Conservation (phyloP, 2,329 filamentous ascomycete genomes). For the Aspergillus flavus region DNA sequence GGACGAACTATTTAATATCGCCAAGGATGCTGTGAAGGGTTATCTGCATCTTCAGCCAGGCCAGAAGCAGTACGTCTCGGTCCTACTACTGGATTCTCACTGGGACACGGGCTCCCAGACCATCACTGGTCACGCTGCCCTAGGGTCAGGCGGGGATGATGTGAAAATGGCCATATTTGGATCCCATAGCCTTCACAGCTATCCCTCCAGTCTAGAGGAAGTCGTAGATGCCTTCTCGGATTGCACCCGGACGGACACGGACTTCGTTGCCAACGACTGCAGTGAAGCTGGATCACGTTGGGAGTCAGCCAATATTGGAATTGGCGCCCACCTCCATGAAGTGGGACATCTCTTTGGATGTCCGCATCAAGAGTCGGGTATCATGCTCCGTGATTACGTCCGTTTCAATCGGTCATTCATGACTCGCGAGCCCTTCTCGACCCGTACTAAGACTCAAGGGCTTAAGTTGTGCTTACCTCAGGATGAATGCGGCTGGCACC, state of each 20-base stretch:
- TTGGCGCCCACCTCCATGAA: conserved; percentile 90
- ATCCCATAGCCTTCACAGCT: conserved; percentile 88
- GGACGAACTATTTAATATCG: conserved; percentile 75
- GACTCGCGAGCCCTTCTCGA: conserved; percentile 80
- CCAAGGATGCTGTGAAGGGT: conserved; percentile 73
- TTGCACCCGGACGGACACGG: conserved; percentile 83
- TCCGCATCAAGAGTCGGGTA: conserved; percentile 83
- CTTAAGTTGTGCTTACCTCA: conserved; percentile 69
- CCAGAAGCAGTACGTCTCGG: conserved; percentile 86
- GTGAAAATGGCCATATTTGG: conserved; percentile 87
- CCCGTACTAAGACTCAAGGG: conserved; percentile 81
- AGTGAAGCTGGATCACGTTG: conserved; percentile 87
- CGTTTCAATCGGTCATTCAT: conserved; percentile 82
- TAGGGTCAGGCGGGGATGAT: conserved; percentile 74
- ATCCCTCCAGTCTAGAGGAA: conserved; percentile 85
- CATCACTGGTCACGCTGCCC: conserved; percentile 78
- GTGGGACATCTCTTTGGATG: conserved; percentile 88
- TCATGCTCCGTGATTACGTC: conserved; percentile 90
- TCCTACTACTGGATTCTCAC: conserved; percentile 81
- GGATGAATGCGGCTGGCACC: conserved; percentile 91
- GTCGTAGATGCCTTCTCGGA: conserved; percentile 86
- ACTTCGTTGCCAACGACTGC: conserved; percentile 79
- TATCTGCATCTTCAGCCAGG: conserved; percentile 75
- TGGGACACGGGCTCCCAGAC: conserved; percentile 75
- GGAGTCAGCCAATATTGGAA: conserved; percentile 93